These are phyloP conservation scores for Hirschioporus abietinus DNA, from an alignment of 768 basidiomycete genomes.

Conservation along the genomic window DNA sequence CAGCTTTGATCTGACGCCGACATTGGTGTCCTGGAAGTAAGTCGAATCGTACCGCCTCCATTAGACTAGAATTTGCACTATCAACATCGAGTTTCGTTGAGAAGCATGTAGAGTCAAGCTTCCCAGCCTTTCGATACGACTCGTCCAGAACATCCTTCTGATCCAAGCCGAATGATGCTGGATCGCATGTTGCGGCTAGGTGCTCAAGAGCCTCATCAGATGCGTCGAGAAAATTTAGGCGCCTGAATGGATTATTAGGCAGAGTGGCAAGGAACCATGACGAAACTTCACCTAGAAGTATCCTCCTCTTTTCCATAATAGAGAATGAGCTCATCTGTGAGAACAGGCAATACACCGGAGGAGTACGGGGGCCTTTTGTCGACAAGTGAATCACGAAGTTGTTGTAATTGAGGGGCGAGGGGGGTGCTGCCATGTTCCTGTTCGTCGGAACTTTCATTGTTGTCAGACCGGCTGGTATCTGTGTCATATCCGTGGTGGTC, in stretches of 20 bases:
- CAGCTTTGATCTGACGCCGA: slow-evolving; percentile 17
- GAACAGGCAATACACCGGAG: slow-evolving; percentile 11
- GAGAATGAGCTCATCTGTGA: slow-evolving; percentile 11
- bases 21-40: slow-evolving; percentile 20
- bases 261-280: not conserved
- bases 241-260: slow-evolving; percentile 3
- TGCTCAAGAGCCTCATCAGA: slow-evolving; percentile 9
- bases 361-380: slow-evolving; percentile 14
- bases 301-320: slow-evolving; percentile 10
- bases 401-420: slow-evolving; percentile 7
- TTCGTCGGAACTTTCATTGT: not conserved
- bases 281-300: not conserved
- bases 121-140: slow-evolving; percentile 40
- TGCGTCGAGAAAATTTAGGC: slow-evolving; percentile 10
- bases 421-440: not conserved
- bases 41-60: slow-evolving; percentile 21
- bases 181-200: slow-evolving; percentile 21
- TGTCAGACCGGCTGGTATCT: too few relatives aligned
- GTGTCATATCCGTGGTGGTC: too few relatives aligned
- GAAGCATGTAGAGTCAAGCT: slow-evolving; percentile 35
- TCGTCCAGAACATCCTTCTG: slow-evolving; percentile 37
- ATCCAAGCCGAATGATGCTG: slow-evolving; percentile 35
- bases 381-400: slow-evolving; percentile 7
- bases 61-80: slow-evolving; percentile 16
- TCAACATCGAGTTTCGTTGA: not conserved